phyloP scores from a whole-genome alignment of 2,329 filamentous ascomycete species.

The Fusarium nodosum region DNA sequence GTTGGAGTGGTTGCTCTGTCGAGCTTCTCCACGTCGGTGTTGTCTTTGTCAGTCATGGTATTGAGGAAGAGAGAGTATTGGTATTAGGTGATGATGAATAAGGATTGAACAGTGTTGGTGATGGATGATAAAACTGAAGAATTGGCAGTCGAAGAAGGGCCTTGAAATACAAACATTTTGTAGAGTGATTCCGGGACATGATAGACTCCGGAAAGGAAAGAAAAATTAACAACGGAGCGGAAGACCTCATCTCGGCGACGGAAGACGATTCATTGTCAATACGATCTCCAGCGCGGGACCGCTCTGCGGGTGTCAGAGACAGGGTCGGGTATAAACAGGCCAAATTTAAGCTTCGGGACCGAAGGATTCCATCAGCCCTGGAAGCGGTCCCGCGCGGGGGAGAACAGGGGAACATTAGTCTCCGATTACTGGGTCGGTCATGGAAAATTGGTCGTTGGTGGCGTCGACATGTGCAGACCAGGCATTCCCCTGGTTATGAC shows the following conservation, averaged over 20 bases:
- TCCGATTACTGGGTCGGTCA: not conserved
- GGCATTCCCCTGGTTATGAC: not conserved
- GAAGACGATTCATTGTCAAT: not conserved
- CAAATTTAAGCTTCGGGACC: conserved; percentile 3
- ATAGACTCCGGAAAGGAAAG: not conserved
- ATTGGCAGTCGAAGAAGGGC: not conserved
- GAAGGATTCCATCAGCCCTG: not conserved
- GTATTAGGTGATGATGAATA: not conserved
- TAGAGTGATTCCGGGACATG: not conserved
- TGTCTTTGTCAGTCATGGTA: conserved; percentile 1
- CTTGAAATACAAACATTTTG: conserved; percentile 1
- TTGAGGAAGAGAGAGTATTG: not conserved
- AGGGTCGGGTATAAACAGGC: conserved; percentile 3
- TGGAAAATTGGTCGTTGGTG: not conserved
- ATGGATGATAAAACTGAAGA: not conserved
- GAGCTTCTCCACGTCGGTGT: not conserved
- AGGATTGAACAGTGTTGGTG: not conserved
- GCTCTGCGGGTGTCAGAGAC: not conserved
- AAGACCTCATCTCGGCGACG: not conserved
- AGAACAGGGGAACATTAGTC: not conserved
- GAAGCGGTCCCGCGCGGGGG: conserved; percentile 6
- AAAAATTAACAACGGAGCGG: not conserved
- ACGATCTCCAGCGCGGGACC: not conserved
- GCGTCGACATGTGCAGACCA: not conserved
- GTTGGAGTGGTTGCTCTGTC: not conserved